These are phyloP conservation scores for Cyberlindnera subsufficiens DNA, from an alignment of 805 yeast species.

Conservation along the genomic window DNA sequence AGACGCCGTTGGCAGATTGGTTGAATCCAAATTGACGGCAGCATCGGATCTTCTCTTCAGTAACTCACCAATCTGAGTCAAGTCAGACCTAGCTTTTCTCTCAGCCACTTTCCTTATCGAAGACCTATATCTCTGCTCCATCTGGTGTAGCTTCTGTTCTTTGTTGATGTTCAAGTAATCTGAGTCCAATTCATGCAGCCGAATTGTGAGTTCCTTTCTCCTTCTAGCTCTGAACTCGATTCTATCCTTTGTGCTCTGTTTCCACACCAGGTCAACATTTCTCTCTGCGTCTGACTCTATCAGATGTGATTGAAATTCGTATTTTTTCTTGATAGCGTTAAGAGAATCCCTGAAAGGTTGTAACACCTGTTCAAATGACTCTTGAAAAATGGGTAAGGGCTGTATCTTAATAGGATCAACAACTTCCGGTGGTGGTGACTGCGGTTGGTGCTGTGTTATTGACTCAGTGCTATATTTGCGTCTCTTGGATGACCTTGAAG, in stretches of 20 bases:
- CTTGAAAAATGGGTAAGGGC: conserved; percentile 17
- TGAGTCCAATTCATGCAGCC: conserved; percentile 5
- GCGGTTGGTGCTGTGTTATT: not conserved
- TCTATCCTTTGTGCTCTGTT: conserved; percentile 15
- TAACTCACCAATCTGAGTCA: conserved; percentile 10
- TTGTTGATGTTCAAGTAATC: conserved; percentile 15
- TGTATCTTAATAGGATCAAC: conserved; percentile 11
- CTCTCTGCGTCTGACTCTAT: conserved; percentile 13
- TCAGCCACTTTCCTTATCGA: conserved; percentile 18
- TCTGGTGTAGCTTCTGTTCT: conserved; percentile 3
- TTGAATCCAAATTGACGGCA: not conserved
- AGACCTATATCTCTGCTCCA: conserved; percentile 13
- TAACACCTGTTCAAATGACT: conserved; percentile 15
- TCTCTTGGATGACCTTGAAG: conserved; percentile 1
- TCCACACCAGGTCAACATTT: conserved; percentile 19
- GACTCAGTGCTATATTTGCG: not conserved
- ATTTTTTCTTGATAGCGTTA: conserved; percentile 10
- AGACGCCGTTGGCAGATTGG: not conserved
- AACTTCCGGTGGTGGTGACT: conserved; percentile 12
- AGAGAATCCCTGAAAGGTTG: conserved; percentile 12
- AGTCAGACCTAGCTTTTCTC: conserved; percentile 9
- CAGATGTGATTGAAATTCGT: conserved; percentile 14
- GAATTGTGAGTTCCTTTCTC: not conserved
- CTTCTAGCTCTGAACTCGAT: conserved; percentile 11
- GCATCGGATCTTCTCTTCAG: conserved; percentile 1